phyloP scores from a whole-genome alignment of 1,284 basidiomycete species.

The Ganoderma boninense region DNA sequence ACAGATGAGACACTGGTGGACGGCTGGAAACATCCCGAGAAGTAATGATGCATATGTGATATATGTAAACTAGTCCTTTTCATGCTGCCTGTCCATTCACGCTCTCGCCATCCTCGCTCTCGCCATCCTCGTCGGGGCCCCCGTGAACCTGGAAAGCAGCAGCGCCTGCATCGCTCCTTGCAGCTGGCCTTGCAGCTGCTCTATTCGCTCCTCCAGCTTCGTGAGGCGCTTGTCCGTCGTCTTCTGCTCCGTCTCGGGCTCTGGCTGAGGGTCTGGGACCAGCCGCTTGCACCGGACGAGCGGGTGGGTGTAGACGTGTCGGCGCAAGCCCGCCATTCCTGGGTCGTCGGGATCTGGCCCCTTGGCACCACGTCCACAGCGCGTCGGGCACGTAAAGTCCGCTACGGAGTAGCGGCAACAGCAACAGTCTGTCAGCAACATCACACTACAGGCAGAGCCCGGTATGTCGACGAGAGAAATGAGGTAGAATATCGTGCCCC shows the following conservation, averaged over 20 bases:
- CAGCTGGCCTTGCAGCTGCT: constrained; percentile 16
- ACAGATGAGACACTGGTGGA: too few relatives aligned
- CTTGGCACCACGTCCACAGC: too few relatives aligned
- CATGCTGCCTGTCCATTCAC: background rate
- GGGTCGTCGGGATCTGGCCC: background rate
- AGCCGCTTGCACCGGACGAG: constrained; percentile 14
- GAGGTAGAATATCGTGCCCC: background rate
- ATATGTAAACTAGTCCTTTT: background rate
- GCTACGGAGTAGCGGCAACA: too few relatives aligned
- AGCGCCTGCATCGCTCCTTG: constrained; percentile 9
- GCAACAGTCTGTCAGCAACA: too few relatives aligned
- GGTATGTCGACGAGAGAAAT: background rate
- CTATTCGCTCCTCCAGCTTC: constrained; percentile 19
- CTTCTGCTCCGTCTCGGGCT: background rate
- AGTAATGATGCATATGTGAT: too few relatives aligned
- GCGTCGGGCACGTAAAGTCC: too few relatives aligned
- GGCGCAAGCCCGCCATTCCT: background rate
- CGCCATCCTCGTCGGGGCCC: background rate
- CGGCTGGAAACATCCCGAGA: too few relatives aligned
- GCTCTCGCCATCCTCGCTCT: too few relatives aligned
- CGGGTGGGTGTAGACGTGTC: constrained; percentile 11
- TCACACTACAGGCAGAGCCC: background rate
- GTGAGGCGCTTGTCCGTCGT: constrained; percentile 9
- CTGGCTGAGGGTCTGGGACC: background rate
- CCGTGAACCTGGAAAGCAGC: background rate